Base-by-base conservation (phyloP, 768 basidiomycete species). In the Russula lepida region DNA sequence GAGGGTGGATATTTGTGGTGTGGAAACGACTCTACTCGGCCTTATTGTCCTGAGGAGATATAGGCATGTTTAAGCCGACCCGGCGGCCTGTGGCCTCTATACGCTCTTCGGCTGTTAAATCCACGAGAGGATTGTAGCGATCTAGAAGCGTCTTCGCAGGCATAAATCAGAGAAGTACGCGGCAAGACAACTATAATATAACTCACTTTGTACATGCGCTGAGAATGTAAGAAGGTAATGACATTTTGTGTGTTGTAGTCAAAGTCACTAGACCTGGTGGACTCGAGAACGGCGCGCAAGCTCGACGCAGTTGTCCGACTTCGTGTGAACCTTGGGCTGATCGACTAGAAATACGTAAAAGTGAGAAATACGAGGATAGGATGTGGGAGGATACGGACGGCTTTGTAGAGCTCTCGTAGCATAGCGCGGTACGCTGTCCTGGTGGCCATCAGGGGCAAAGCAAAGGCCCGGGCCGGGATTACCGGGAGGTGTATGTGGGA, bases 11-110 rank as follows among this genome's bases (percentile, higher is more conserved):
- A n/a, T 30, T 33, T 15, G n/a, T 44, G 19, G 43, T 21, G 11
- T 4, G 13, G n/a, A n/a, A n/a, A n/a, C 4, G 6, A 52, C 33
- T 41, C 60, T 65, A 66, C 48, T 66, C 58, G 4, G 52, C 8
- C 49, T 68, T 64, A 11, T 69, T 67, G 37, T 53, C 64, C 54
- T 73, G 73, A 60, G 69, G 75, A 32, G 74, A 72, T 49, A 81
- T 68, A 11, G 93, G 92, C 80, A 94, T 86, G 68, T 95, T 80
- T 56, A 98, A 73, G 4, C 94, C 94, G 37, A 98, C 94, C 64
- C 93, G 77, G 47, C 84, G 80, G 3, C 92, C 93, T 0, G 94
- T 94, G 1, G 90, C 90, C 68, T 85, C 78, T 62, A 95, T 80
- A 66, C 88, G 77, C 70, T 95, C 92, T 66, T 92, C 84, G 6